Evolutionary conservation across 495 filamentous ascomycete genomes (phyloP).

Genomic region (Lasiosphaeria hispida): DNA sequence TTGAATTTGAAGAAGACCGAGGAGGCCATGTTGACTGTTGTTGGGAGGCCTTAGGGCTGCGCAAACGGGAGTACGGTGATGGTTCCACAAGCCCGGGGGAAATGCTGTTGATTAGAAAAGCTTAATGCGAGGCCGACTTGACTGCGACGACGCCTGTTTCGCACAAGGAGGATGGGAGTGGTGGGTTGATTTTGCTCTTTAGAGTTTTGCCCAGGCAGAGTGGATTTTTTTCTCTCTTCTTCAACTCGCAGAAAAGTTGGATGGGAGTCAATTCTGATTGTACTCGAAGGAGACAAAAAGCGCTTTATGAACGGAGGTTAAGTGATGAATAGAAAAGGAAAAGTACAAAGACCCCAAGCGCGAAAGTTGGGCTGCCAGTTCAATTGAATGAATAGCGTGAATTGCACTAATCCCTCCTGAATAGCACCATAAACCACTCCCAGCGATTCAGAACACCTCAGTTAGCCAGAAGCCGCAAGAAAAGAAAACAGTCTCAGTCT

Average conservation of each 20-base stretch:
- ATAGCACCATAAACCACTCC: conserved; percentile 29
- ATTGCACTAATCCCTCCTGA: conserved; percentile 24
- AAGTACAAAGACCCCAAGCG: conserved; percentile 38
- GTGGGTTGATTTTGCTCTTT: conserved; percentile 25
- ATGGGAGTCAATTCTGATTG: conserved; percentile 60
- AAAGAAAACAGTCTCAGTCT: conserved; percentile 11
- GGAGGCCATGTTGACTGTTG: conserved; percentile 72
- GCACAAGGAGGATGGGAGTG: conserved; percentile 37
- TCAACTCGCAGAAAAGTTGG: conserved; percentile 42
- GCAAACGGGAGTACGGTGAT: conserved; percentile 8
- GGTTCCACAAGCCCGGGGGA: conserved; percentile 17
- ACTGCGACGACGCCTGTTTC: conserved; percentile 22
- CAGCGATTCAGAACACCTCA: conserved; percentile 27
- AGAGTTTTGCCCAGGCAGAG: conserved; percentile 16
- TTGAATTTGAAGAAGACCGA: conserved; percentile 99
- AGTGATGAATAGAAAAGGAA: conserved; percentile 30
- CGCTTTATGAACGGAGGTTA: conserved; percentile 33
- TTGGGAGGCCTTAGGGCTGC: conserved; percentile 13
- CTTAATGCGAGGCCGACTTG: conserved; percentile 19
- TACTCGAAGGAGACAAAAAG: conserved; percentile 46
- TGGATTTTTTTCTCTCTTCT: conserved; percentile 32
- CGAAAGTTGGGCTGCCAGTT: conserved; percentile 27
- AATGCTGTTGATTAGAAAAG: conserved; percentile 36
- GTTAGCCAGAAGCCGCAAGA: conserved; percentile 15
- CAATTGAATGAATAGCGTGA: conserved; percentile 27